A percentile compares a stretch with the other conserved stretches of the same genome.
These are phyloP conservation scores for Meripilus lineatus DNA, from an alignment of 1,284 basidiomycete species.

Conservation along the genomic window DNA sequence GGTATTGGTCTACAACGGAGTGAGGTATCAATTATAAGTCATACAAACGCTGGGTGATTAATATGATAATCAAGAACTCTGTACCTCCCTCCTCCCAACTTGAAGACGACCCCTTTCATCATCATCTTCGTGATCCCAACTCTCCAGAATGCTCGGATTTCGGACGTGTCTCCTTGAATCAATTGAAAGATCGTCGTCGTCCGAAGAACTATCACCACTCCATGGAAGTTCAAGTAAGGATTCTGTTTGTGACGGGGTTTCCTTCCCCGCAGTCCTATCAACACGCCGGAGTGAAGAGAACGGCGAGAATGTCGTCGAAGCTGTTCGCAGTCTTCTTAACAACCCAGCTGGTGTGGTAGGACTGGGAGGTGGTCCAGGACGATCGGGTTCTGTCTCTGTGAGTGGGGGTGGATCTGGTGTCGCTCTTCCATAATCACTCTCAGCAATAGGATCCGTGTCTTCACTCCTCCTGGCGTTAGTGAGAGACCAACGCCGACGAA, in stretches of 20 bases:
- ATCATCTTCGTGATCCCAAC: slow-evolving; percentile 8
- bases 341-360: slow-evolving; percentile 25
- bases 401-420: slow-evolving; percentile 26
- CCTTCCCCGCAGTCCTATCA: slow-evolving; percentile 24
- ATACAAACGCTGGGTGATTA: too few species aligned
- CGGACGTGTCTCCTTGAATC: slow-evolving; percentile 22
- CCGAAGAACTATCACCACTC: slow-evolving; percentile 68
- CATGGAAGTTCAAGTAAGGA: slow-evolving; percentile 30
- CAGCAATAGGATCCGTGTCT: slow-evolving; percentile 12
- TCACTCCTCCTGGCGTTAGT: too few species aligned
- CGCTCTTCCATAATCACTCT: slow-evolving; percentile 19
- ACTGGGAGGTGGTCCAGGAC: slow-evolving; percentile 4
- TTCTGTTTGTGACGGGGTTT: slow-evolving; percentile 30
- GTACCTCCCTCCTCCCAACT: too few species aligned
- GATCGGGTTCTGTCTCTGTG: slow-evolving; percentile 11
- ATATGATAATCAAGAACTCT: too few species aligned
- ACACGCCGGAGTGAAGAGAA: slow-evolving; percentile 33
- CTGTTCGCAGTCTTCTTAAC: slow-evolving; percentile 43
- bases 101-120: slow-evolving; percentile 5
- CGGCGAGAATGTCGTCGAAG: slow-evolving; percentile 43
- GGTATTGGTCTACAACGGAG: too few species aligned
- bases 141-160: slow-evolving; percentile 16
- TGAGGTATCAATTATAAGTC: too few species aligned
- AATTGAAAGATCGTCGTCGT: slow-evolving; percentile 43
- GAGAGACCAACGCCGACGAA: slow-evolving; percentile 7